Evolutionary conservation across 352 stramenopile genomes (phyloP), one percentile per base, ranked within the genome.

Genomic region (Saprolegnia parasitica): DNA sequence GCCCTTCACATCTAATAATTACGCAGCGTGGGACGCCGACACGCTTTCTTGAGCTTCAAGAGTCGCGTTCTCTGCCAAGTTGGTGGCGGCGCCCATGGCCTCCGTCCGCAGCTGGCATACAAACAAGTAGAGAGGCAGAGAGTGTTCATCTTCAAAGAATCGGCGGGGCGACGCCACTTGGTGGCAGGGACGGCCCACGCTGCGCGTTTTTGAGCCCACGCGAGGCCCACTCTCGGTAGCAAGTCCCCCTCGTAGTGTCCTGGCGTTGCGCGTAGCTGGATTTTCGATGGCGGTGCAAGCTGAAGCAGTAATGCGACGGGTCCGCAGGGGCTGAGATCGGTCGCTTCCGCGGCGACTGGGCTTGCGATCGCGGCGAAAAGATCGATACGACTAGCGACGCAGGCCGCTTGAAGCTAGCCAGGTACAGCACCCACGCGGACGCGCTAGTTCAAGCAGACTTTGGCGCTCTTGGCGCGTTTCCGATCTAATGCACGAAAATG

Each of bases 381-480:
- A 49, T 49, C 42, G 42, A 15, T 49, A 35, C 29, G 29, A 35
- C 29, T 35, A 35, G 29, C 29, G 29, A 35, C 29, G 29, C 29
- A 35, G 2, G 29, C 29, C 29, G 29, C 29, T 35, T 35, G 29
- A 35, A 35, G 42, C 13, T 49, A 49, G 42, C 42, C 18, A 49
- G 42, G 18, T 49, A n/a, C 42, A 35, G 42, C 42, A 49, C 42
- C 42, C 11, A n/a, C 13, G 42, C 18, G 3, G 8, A 2, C 42
- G 42, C 42, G 11, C 42, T 49, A 49, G 42, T 49, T 49, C 42
- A 49, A 49, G 42, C 42, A 49, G 42, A 49, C 42, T n/a, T n/a
- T n/a, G 42, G 42, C 8, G 42, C 11, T n/a, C 42, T 4, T 15
- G 13, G 13, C 42, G 13, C 11, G 18, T 4, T n/a, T 49, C 13